Evolutionary conservation across 1,139 yeast genomes (phyloP), one percentile per base, ranked within the genome.

Genomic region (Taphrina deformans): DNA sequence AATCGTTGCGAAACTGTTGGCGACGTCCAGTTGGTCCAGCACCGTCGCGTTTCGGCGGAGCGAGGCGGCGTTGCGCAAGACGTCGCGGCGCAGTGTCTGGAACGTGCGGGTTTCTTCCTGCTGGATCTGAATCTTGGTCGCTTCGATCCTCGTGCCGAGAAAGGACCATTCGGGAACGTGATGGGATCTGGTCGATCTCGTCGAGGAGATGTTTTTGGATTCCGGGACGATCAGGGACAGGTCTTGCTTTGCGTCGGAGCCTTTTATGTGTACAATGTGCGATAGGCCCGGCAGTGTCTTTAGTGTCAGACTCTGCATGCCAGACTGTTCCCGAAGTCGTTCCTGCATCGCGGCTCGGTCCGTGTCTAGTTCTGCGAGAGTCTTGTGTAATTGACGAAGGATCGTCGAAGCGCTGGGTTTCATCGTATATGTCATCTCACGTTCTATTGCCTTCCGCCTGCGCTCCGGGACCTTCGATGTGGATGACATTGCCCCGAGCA

Each of bases 1-100:
- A 4, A 92, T 74, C 0, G 78, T 76, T 0, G 96, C 86, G 75
- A 93, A 89, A 0, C 96, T 87, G 6, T 85, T 76, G 0, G 88
- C 79, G 0, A 88, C 85, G 74, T 93, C 99, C 6, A 92, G 72
- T 66, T 82, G 82, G 69, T 90, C 97, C 29, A 86, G 77, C 56
- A 80, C 71, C 62, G 78, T 72, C 68, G 85, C 75, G 66, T 81
- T 75, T 45, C 73, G 70, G 41, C 89, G 77, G n/a, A 87, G 77
- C 1, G 73, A 75, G 0, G 77, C 72, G 16, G 80, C 76, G 38
- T 75, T 69, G 0, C 74, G 74, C 1, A 84, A 55, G 0, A 84
- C 79, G 38, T 76, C 72, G 1, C 66, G 66, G 40, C 82, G 76
- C 38, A 87, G 74, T 2, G 73, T 73, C 0, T 78, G 76, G 2